Conservation (phyloP, 1,139 yeast species). For the Candida sanyaensis region DNA sequence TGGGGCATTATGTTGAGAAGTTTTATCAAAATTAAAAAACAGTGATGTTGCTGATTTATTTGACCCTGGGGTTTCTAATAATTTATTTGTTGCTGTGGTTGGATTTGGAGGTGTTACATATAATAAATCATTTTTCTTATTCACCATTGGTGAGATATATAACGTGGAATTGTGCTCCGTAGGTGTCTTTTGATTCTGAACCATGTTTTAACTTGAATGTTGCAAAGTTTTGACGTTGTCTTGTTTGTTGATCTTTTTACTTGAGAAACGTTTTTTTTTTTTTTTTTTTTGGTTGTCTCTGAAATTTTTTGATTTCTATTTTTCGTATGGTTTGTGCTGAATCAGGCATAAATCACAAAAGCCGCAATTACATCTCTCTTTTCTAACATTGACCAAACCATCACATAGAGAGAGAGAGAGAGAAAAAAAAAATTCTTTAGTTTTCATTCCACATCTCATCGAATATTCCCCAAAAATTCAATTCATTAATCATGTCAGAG, state of each 20-base stretch:
- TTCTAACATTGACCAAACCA: too few relatives aligned
- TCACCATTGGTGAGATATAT: constrained; percentile 61
- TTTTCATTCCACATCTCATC: background rate
- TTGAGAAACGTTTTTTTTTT: background rate
- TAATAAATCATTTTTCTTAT: constrained; percentile 43
- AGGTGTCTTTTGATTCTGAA: constrained; percentile 38
- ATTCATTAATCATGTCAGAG: background rate
- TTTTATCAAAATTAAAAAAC: constrained; percentile 37
- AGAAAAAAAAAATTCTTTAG: background rate
- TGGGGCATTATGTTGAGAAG: constrained; percentile 18
- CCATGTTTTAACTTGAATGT: constrained; percentile 19
- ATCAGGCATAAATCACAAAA: background rate
- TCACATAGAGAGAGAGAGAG: background rate
- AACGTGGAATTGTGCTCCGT: constrained; percentile 61
- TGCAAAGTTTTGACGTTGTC: background rate
- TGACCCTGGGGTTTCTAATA: constrained; percentile 48
- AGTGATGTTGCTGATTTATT: constrained; percentile 29
- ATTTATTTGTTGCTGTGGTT: constrained; percentile 21
- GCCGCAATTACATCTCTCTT: background rate
- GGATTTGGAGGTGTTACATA: constrained; percentile 62
- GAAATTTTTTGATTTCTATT: background rate
- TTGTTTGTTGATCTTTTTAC: background rate
- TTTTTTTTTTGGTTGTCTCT: background rate
- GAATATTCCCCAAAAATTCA: background rate
- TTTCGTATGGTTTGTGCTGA: too few relatives aligned